A percentile compares a stretch with the other conserved stretches of the same genome.
phyloP scores from a whole-genome alignment of 2,329 filamentous ascomycete species.

The Talaromyces sp. region DNA sequence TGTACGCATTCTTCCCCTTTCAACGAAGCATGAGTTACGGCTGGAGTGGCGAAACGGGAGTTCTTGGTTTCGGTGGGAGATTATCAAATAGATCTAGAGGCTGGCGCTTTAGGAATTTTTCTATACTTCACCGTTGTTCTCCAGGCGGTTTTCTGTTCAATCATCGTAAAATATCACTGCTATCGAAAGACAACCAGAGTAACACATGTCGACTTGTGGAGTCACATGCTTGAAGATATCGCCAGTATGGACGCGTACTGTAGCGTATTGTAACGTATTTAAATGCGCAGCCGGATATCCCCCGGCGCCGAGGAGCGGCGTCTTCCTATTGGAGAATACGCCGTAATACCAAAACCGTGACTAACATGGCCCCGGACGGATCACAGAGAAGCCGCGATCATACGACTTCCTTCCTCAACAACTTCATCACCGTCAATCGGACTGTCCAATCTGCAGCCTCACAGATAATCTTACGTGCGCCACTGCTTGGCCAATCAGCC shows the following conservation, averaged over 20 bases:
- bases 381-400: slow-evolving; percentile 11
- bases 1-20: background rate
- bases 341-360: background rate
- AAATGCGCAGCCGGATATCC: background rate
- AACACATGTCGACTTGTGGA: background rate
- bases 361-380: slow-evolving; percentile 2
- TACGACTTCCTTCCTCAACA: slow-evolving; percentile 4
- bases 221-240: slow-evolving; percentile 4
- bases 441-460: too few relatives aligned
- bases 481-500: background rate
- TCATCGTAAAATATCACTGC: background rate
- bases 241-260: too few relatives aligned
- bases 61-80: background rate
- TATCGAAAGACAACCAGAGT: too few relatives aligned
- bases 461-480: too few relatives aligned
- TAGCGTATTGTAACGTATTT: background rate
- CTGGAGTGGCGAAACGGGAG: background rate
- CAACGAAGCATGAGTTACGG: background rate
- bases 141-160: background rate
- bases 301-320: background rate
- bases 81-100: too few relatives aligned
- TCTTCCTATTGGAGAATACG: background rate
- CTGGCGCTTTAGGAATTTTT: background rate
- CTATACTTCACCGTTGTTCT: background rate
- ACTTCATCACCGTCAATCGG: too few relatives aligned